phyloP scores from a whole-genome alignment of 176 grass and related monocot genomes.

The Urochloa ruziziensis region DNA sequence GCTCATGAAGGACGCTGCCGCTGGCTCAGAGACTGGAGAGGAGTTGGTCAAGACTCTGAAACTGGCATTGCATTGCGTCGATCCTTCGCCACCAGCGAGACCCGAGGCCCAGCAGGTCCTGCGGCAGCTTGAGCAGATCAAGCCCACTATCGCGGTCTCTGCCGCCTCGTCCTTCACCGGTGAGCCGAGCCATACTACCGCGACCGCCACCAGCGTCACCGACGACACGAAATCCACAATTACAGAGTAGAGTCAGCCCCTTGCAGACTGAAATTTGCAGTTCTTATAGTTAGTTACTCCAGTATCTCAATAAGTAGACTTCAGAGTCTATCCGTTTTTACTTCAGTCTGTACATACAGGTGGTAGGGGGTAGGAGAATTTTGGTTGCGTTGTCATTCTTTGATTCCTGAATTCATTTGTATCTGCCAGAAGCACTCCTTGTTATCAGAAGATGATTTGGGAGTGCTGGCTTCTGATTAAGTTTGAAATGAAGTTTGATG shows the following conservation, averaged over 20 bases:
- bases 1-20: slow-evolving; percentile 75
- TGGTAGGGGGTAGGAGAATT: slow-evolving; percentile 42
- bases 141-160: slow-evolving; percentile 51
- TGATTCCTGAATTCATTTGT: slow-evolving; percentile 39
- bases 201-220: slow-evolving; percentile 33
- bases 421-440: slow-evolving; percentile 55
- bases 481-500: slow-evolving; percentile 18
- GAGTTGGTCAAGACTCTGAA: slow-evolving; percentile 86
- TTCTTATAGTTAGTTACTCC: slow-evolving; percentile 31
- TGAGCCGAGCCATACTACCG: slow-evolving; percentile 53
- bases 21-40: slow-evolving; percentile 53
- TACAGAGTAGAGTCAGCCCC: slow-evolving; percentile 48
- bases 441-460: slow-evolving; percentile 88
- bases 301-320: slow-evolving; percentile 54
- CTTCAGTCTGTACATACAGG: slow-evolving; percentile 58
- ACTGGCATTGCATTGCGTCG: slow-evolving; percentile 81
- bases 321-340: slow-evolving; percentile 31
- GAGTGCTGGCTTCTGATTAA: slow-evolving; percentile 30
- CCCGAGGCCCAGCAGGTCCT: slow-evolving; percentile 77
- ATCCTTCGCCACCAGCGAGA: slow-evolving; percentile 62
- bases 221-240: slow-evolving; percentile 50
- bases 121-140: slow-evolving; percentile 89
- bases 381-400: slow-evolving; percentile 55
- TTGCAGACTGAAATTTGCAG: slow-evolving; percentile 42
- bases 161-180: slow-evolving; percentile 49